Evolutionary conservation across 176 grass and related monocot species (phyloP), one percentile per base, ranked within the genome.

Genomic region (Eragrostis curvula): DNA sequence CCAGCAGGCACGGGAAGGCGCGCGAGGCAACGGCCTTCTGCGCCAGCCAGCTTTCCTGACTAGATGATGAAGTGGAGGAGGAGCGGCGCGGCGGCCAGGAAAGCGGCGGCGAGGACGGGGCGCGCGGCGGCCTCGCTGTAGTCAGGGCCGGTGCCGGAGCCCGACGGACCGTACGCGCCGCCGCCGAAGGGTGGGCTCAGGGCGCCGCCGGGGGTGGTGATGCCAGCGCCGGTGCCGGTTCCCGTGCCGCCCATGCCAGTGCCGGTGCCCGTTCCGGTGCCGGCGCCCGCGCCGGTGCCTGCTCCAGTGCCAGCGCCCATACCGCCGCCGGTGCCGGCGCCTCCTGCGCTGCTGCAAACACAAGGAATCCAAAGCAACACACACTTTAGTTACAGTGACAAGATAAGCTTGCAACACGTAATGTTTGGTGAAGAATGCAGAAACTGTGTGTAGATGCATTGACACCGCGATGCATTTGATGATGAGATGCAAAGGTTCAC

Each of bases 171-270:
- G 73, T 86, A 90, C 1, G 83, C 88, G 73, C 83, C 50, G 73
- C 83, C 50, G 49, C 79, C 79, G 30, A 90, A 86, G 3, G 88
- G 83, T n/a, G 85, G 85, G 85, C 62, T 81, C 78, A 87, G 14
- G 51, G 62, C 12, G 66, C 57, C 64, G 0, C 88, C 88, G 0
- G 83, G 78, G 9, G 43, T 67, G 3, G 62, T 75, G 41, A 53
- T 58, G 0, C 79, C 70, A 3, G 73, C 40, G 7, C 86, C 86
- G 0, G 74, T 18, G 2, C 58, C 10, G 0, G 83, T 42, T 9
- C 60, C 85, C 0, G 45, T 11, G 13, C 83, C 75, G 41, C 64
- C n/a, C 0, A 71, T 70, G 1, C 85, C 81, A 0, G 75, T 78
- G 0, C 86, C 85, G 0, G 75, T 2, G 8, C 85, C 71, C 0